Conservation (phyloP, 305 asterid genomes). For the Plantago coronopus region DNA sequence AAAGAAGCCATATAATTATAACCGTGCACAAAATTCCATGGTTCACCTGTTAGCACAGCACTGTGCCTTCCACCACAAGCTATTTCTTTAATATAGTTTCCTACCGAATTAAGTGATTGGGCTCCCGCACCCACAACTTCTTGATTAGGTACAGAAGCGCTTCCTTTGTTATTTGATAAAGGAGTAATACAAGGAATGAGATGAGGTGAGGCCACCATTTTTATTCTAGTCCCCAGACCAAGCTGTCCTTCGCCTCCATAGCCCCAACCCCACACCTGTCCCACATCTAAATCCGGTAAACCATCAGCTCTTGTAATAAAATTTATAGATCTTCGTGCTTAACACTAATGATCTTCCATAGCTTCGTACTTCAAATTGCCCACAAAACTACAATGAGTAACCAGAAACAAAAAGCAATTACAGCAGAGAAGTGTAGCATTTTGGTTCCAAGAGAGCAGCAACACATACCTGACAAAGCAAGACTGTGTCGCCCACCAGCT, state of each 20-base stretch:
- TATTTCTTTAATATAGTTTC: slow-evolving; percentile 35
- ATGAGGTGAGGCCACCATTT: slow-evolving; percentile 55
- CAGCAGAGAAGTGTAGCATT: slow-evolving; percentile 19
- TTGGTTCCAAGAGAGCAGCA: slow-evolving; percentile 21
- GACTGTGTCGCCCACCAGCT: slow-evolving; percentile 76
- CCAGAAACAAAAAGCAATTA: slow-evolving; percentile 32
- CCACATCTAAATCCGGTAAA: slow-evolving; percentile 64
- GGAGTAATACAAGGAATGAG: slow-evolving; percentile 43
- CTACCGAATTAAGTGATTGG: slow-evolving; percentile 27
- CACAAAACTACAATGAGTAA: slow-evolving; percentile 47
- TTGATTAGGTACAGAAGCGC: slow-evolving; percentile 23
- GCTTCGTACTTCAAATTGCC: slow-evolving; percentile 56
- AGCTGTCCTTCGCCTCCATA: slow-evolving; percentile 62
- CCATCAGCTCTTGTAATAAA: slow-evolving; percentile 56
- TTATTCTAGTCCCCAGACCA: slow-evolving; percentile 46
- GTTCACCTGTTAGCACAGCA: slow-evolving; percentile 44
- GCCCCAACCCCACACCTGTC: slow-evolving; percentile 69
- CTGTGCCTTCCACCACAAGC: slow-evolving; percentile 58
- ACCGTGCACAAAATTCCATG: background rate
- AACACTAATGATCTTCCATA: slow-evolving; percentile 49
- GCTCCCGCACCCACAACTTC: slow-evolving; percentile 22
- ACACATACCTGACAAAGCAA: slow-evolving; percentile 53
- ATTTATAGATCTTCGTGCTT: slow-evolving; percentile 39
- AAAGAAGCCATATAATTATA: slow-evolving; percentile 2
- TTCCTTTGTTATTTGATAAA: slow-evolving; percentile 30